Evolutionary conservation across 257 asterid species (phyloP), one percentile per base, ranked within the genome.

Genomic region (Solanum pennellii): DNA sequence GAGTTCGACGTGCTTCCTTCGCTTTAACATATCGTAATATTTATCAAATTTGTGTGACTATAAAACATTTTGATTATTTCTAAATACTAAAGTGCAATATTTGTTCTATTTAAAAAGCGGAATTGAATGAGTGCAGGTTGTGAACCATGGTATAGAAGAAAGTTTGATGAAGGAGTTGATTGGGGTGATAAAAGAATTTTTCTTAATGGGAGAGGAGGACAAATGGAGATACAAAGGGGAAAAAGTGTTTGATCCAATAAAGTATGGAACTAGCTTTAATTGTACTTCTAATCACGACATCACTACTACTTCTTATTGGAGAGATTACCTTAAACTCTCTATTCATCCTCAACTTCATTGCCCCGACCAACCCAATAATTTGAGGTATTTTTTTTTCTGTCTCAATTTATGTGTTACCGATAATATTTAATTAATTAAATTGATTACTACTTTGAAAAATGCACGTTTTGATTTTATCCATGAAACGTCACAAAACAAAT

Each of bases 181-280:
- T 4, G 91, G 93, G 5, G 94, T 87, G 25, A n/a, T 27, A 5
- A 45, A 85, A 5, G 96, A 93, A 27, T 96, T 96, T 25, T 96
- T 96, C 89, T 49, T 91, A 83, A 87, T 96, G 87, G 15, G 92
- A 1, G 98, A 95, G 69, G 97, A 92, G 73, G 98, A 95, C 12
- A 96, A 96, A 91, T 91, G 91, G 1, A 88, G 87, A 20, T 93
- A 90, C 82, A 86, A 91, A 84, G 94, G 96, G 0, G 75, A 91
- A 83, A 80, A 94, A 65, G 94, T 94, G 6, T 37, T 91, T 80
- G 93, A 92, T 72, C 97, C 97, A 18, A 91, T 96, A n/a, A 91
- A 96, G 86, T 94, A 89, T 59, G 99, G 98, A 15, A 95, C 98
- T 45, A 96, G 98, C 92, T 94, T 93, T 88, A 95, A 95, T 77